Percentiles rank a stretch among this genome's conserved stretches.
These are phyloP conservation scores for Leishmania braziliensis DNA, from an alignment of 208 protist species.

Conservation along the genomic window DNA sequence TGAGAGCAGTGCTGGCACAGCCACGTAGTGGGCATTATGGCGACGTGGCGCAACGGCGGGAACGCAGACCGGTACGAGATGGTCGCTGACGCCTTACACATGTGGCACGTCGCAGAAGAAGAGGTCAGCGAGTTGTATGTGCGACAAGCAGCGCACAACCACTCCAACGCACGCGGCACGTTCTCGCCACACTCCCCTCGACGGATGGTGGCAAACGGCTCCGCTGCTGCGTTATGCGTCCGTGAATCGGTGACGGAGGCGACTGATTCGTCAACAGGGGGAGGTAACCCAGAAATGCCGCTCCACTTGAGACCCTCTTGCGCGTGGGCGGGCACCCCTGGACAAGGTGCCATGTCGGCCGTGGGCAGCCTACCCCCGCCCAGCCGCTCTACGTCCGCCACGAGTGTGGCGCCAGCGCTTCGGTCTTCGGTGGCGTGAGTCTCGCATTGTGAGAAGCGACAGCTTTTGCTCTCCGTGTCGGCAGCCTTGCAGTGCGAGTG, in stretches of 20 bases:
- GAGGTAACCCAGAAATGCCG: background rate
- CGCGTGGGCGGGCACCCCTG: background rate
- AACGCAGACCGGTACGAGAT: constrained; percentile 44
- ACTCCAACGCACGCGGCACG: constrained; percentile 33
- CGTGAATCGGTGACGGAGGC: constrained; percentile 31
- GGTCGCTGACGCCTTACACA: constrained; percentile 43
- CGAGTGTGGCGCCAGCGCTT: too few species aligned
- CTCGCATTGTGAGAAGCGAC: background rate
- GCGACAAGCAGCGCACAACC: constrained; percentile 66
- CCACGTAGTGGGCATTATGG: constrained; percentile 68
- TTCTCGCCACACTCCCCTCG: background rate
- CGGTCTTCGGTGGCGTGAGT: background rate
- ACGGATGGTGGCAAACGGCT: constrained; percentile 46
- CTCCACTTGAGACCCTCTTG: background rate
- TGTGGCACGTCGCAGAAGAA: constrained; percentile 28
- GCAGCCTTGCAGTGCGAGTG: background rate
- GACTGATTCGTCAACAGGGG: background rate
- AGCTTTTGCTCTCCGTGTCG: background rate
- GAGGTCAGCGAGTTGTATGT: constrained; percentile 55
- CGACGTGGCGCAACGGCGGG: constrained; percentile 66
- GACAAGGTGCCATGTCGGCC: background rate
- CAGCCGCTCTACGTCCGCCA: background rate
- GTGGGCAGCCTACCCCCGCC: background rate
- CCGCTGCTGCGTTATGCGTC: constrained; percentile 29
- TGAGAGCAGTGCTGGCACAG: constrained; percentile 54